Conservation (phyloP, 768 basidiomycete species). For the Phallus indusiatus region DNA sequence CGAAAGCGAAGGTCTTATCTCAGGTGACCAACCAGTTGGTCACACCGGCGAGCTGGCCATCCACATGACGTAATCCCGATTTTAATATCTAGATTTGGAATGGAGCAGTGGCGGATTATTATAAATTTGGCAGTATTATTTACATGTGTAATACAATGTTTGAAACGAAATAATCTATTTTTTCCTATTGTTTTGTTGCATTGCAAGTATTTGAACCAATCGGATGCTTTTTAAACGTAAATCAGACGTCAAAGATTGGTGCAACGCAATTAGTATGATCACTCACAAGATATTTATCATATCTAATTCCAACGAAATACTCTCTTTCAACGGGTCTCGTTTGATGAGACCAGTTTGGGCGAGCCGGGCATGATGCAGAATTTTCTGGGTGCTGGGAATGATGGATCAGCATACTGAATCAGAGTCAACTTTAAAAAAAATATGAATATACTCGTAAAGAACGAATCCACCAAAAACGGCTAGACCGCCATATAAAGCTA, state of each 20-base stretch:
- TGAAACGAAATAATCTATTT: constrained; percentile 13
- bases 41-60: not conserved
- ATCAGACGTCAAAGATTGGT: not conserved
- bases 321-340: constrained; percentile 69
- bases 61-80: not conserved
- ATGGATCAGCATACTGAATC: not conserved
- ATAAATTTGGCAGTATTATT: not conserved
- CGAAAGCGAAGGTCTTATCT: not conserved
- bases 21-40: not conserved
- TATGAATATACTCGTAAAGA: constrained; percentile 62
- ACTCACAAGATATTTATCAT: constrained; percentile 86
- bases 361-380: constrained; percentile 64
- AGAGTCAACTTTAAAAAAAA: not conserved
- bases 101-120: not conserved
- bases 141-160: not conserved
- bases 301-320: constrained; percentile 71
- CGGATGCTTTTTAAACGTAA: constrained; percentile 50
- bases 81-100: not conserved
- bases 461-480: constrained; percentile 84
- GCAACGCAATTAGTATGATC: not conserved
- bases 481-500: constrained; percentile 71
- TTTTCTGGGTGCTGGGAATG: constrained; percentile 69
- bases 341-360: constrained; percentile 58
- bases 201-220: constrained; percentile 68
- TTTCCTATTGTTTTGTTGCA: constrained; percentile 53